Evolutionary conservation across 169 alveolate genomes (phyloP), one percentile per base, ranked within the genome.

Genomic region (Miamiensis avidus): DNA sequence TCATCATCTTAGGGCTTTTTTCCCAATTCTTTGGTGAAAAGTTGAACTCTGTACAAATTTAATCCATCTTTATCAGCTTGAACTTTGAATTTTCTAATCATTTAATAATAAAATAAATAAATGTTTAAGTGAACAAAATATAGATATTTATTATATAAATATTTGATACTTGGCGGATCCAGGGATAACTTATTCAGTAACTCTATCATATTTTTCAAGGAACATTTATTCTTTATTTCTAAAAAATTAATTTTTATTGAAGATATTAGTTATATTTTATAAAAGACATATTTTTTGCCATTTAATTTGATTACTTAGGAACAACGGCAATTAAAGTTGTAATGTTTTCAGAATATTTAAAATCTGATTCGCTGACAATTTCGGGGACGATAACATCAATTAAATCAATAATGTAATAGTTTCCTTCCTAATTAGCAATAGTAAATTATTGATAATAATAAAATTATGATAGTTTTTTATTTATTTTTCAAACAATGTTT

Each of bases 41-140:
- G 85, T 6, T 89, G 89, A 1, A 92, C 83, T 88, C 96, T 89
- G 83, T 87, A 86, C 0, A 92, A 32, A 26, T 84, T 87, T 31
- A 84, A 82, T 15, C 89, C 91, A 31, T 92, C 96, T 31, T 85
- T 92, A 73, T 92, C 96, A 75, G 88, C 92, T 75, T 84, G 75
- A 29, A 79, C 85, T 0, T 78, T 78, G 77, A 85, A 85, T 85
- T 85, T 73, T 74, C 89, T 85, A 73, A 78, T 27, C 34, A 34
- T 31, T 11, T 31, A 1, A 31, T 32, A 49, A 20, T 1, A n/a
- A 85, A 1, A 0, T 75, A 25, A 6, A 1, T 31, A 6, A 0
- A 11, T 31, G 26, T 4, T 0, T 30, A 25, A 20, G 4, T 76
- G 16, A 29, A 31, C 16, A 27, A 4, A 73, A 29, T 29, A 27